Percentiles rank a stretch among this genome's conserved stretches.
Conservation (phyloP, 352 stramenopile genomes). For the Globisporangium emineosum region DNA sequence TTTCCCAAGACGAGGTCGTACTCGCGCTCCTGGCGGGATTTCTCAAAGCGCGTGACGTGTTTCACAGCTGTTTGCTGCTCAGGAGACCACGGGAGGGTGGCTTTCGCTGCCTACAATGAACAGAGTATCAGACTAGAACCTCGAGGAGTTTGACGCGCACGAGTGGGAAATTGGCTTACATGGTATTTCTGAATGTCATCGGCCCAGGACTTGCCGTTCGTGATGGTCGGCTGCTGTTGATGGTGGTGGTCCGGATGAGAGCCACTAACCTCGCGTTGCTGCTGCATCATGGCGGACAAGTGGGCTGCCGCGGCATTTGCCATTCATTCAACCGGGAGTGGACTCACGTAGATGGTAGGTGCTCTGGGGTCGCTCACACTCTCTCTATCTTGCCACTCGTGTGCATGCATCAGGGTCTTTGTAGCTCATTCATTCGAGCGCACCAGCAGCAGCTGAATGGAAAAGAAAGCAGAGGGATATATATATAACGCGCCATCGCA, state of each 20-base stretch:
- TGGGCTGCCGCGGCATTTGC: neutral
- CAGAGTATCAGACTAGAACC: neutral
- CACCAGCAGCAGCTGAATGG: no score
- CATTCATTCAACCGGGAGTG: neutral
- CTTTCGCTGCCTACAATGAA: conserved; percentile 53
- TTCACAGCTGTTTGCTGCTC: conserved; percentile 51
- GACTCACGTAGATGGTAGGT: no score
- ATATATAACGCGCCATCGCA: no score
- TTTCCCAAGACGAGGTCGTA: conserved; percentile 70
- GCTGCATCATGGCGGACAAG: neutral
- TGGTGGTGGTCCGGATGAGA: neutral
- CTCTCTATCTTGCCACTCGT: no score
- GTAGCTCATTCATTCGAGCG: no score
- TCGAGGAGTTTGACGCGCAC: neutral
- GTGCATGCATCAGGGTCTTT: no score
- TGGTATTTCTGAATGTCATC: conserved; percentile 60
- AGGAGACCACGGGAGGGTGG: conserved; percentile 49
- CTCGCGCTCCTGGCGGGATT: conserved; percentile 62
- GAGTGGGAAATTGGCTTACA: no score
- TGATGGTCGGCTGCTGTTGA: conserved; percentile 5
- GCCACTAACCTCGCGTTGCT: neutral
- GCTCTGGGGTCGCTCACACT: no score
- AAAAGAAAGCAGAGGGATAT: no score
- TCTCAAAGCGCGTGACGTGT: conserved; percentile 70
- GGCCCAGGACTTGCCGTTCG: conserved; percentile 44